These are phyloP conservation scores for Chytriomyces sp. DNA, from an alignment of 192 early-diverging fungal species.

Conservation along the genomic window DNA sequence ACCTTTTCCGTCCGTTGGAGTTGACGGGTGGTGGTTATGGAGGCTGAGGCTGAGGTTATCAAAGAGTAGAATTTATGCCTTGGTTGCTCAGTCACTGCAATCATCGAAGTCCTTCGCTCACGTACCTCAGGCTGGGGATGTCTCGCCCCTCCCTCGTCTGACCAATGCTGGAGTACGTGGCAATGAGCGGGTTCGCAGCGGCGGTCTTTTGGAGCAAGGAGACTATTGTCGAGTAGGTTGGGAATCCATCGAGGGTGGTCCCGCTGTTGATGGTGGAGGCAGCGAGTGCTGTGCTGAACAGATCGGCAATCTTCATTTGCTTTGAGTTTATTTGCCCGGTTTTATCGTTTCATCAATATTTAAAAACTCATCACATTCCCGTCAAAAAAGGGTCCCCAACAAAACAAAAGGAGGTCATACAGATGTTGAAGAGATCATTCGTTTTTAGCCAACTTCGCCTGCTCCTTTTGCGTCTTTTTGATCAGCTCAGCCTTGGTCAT, in stretches of 20 bases:
- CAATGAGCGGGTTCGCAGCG: not conserved
- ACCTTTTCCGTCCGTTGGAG: not conserved
- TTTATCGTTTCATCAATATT: too few relatives aligned
- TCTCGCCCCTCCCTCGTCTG: conserved; percentile 6
- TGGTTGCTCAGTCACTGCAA: too few relatives aligned
- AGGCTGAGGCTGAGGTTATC: not conserved
- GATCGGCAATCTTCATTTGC: too few relatives aligned
- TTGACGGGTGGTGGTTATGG: not conserved
- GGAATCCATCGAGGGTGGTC: conserved; percentile 1
- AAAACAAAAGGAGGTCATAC: too few relatives aligned
- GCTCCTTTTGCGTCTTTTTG: conserved; percentile 23
- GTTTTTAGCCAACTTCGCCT: conserved; percentile 18
- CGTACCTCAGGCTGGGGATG: conserved; percentile 4
- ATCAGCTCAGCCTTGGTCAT: conserved; percentile 38
- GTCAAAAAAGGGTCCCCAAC: too few relatives aligned
- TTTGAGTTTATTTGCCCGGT: too few relatives aligned
- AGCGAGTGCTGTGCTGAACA: too few relatives aligned
- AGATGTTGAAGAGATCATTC: not conserved
- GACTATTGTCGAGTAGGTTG: not conserved
- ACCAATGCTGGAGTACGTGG: conserved; percentile 1
- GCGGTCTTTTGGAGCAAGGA: not conserved
- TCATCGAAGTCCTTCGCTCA: too few relatives aligned
- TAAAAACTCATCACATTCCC: too few relatives aligned
- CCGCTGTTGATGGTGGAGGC: not conserved
- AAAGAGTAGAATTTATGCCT: too few relatives aligned